A percentile compares a stretch with the other conserved stretches of the same genome.
phyloP scores from a whole-genome alignment of 441 rosid genomes.

The Erodium trifolium region DNA sequence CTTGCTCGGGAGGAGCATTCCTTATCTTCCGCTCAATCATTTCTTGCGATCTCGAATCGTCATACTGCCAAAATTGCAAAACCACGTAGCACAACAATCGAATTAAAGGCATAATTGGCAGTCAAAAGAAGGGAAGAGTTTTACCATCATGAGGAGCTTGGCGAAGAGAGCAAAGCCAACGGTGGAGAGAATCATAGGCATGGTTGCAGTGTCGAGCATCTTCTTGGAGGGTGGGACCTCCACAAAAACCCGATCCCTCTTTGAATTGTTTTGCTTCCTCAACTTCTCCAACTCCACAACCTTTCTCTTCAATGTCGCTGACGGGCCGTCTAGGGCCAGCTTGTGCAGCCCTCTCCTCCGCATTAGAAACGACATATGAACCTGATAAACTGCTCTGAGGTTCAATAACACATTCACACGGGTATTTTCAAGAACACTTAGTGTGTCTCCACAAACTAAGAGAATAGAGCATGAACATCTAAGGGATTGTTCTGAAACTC shows the following conservation, averaged over 20 bases:
- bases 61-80: conserved; percentile 34
- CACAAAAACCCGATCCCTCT: conserved; percentile 56
- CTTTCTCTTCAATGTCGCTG: conserved; percentile 50
- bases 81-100: not conserved
- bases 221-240: conserved; percentile 67
- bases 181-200: conserved; percentile 68
- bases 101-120: not conserved
- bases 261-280: conserved; percentile 42
- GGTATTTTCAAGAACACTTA: too few species aligned
- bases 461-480: too few species aligned
- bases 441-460: too few species aligned
- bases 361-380: conserved; percentile 14
- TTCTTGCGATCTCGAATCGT: conserved; percentile 79
- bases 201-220: conserved; percentile 64
- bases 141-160: conserved; percentile 86
- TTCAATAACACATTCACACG: too few species aligned
- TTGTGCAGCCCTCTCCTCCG: conserved; percentile 38
- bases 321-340: conserved; percentile 38
- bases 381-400: not conserved
- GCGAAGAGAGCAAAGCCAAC: conserved; percentile 65
- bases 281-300: conserved; percentile 43
- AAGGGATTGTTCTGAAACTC: too few species aligned
- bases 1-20: conserved; percentile 77
- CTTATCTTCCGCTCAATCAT: conserved; percentile 74
- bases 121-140: not conserved